Evolutionary conservation across 2,329 filamentous ascomycete species (phyloP).

Genomic region (Ophiocordyceps sinensis): DNA sequence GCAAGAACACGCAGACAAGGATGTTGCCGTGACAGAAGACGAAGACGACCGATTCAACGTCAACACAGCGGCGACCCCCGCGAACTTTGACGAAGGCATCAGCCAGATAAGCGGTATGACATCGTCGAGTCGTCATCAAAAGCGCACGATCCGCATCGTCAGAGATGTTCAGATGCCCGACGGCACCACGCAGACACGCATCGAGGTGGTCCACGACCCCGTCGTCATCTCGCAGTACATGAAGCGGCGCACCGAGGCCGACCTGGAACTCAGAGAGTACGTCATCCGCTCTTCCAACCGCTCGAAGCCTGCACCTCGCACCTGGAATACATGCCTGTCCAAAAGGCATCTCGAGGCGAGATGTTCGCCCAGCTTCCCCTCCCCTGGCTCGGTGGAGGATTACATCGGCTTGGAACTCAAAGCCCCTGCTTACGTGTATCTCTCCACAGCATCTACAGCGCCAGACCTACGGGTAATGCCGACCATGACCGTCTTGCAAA

Average conservation of each 20-base stretch:
- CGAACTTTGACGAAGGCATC: slow-evolving; percentile 58
- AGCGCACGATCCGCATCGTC: slow-evolving; percentile 58
- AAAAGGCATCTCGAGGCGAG: slow-evolving; percentile 3
- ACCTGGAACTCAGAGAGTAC: slow-evolving; percentile 61
- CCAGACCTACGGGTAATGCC: slow-evolving; percentile 33
- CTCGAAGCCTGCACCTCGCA: slow-evolving; percentile 3
- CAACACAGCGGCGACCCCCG: slow-evolving; percentile 55
- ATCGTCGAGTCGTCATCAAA: slow-evolving; percentile 50
- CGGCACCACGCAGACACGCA: slow-evolving; percentile 43
- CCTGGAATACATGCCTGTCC: slow-evolving; percentile 6
- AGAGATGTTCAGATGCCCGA: slow-evolving; percentile 37
- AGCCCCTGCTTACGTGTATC: slow-evolving; percentile 22
- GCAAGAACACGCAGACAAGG: slow-evolving; percentile 51
- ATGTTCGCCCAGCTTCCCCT: slow-evolving; percentile 10
- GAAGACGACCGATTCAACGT: slow-evolving; percentile 57
- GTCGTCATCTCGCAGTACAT: slow-evolving; percentile 83
- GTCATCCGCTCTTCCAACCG: slow-evolving; percentile 16
- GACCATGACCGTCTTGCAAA: slow-evolving; percentile 33
- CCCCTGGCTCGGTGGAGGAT: slow-evolving; percentile 15
- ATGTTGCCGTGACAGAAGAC: slow-evolving; percentile 42
- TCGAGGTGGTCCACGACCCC: slow-evolving; percentile 61
- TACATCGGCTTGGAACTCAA: slow-evolving; percentile 19
- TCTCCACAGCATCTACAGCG: slow-evolving; percentile 32
- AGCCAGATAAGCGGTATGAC: slow-evolving; percentile 63
- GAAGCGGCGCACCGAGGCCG: slow-evolving; percentile 57